These are phyloP conservation scores for Trifolium subterraneum DNA, from an alignment of 306 rosid genomes.

Conservation along the genomic window DNA sequence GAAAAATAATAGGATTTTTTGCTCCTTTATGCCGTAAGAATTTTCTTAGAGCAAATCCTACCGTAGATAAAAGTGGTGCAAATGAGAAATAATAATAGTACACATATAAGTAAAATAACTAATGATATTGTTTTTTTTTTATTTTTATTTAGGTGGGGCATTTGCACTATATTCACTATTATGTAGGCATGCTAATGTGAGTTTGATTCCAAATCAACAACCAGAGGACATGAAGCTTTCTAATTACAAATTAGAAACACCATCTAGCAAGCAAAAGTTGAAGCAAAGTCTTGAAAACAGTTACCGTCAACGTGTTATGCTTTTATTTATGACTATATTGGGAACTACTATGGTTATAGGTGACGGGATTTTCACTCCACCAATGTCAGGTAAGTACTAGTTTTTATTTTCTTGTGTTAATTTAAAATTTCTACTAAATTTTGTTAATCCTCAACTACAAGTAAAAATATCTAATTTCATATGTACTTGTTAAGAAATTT, in stretches of 20 bases:
- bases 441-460: too few species aligned
- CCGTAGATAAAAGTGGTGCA: too few species aligned
- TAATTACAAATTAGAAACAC: conserved; percentile 47
- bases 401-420: neutral
- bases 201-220: conserved; percentile 65
- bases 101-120: neutral
- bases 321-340: conserved; percentile 51
- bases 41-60: too few species aligned
- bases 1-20: too few species aligned
- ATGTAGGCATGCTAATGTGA: conserved; percentile 54
- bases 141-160: conserved; percentile 55
- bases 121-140: neutral
- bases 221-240: conserved; percentile 65
- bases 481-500: too few species aligned
- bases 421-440: neutral
- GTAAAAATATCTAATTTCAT: too few species aligned
- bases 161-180: conserved; percentile 71
- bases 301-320: conserved; percentile 37
- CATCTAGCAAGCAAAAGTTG: conserved; percentile 46
- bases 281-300: conserved; percentile 56
- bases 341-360: conserved; percentile 79
- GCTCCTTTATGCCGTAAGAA: too few species aligned
- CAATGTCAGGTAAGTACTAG: conserved; percentile 55
- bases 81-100: too few species aligned
- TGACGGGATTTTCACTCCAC: conserved; percentile 74